Conservation (phyloP, 352 stramenopile genomes). For the Phytophthora pluvialis region DNA sequence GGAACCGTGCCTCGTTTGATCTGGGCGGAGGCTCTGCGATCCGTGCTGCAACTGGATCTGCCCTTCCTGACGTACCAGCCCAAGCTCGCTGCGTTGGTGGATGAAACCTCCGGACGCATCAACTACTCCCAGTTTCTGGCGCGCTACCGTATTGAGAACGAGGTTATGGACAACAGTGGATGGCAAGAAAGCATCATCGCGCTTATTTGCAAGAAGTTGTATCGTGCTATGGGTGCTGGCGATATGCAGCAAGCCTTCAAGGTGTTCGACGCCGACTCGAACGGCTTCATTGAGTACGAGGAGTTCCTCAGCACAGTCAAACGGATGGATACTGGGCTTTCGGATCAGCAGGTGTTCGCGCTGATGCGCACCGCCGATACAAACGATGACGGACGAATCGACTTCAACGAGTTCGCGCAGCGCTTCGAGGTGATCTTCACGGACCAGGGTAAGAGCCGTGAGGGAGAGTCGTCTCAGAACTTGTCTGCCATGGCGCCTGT, state of each 20-base stretch:
- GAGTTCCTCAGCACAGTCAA: constrained; percentile 93
- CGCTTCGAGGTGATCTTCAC: constrained; percentile 94
- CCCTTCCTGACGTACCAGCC: constrained; percentile 92
- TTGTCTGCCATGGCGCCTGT: constrained; percentile 8
- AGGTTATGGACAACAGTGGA: constrained; percentile 78
- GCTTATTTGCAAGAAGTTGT: constrained; percentile 93
- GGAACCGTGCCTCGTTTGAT: constrained; percentile 86
- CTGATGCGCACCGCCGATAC: constrained; percentile 93
- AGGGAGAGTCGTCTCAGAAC: constrained; percentile 21
- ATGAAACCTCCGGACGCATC: constrained; percentile 75
- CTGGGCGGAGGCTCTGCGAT: constrained; percentile 92
- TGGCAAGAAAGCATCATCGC: constrained; percentile 94
- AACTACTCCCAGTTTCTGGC: constrained; percentile 95
- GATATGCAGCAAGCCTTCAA: constrained; percentile 91
- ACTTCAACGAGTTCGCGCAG: constrained; percentile 91
- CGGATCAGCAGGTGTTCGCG: constrained; percentile 92
- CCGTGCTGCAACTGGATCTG: constrained; percentile 91
- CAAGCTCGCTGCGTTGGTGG: constrained; percentile 87
- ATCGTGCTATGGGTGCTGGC: constrained; percentile 90
- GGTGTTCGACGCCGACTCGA: constrained; percentile 91
- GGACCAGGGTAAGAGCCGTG: constrained; percentile 49
- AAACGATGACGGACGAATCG: constrained; percentile 92
- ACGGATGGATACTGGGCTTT: constrained; percentile 92
- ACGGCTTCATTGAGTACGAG: constrained; percentile 93
- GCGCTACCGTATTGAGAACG: constrained; percentile 93